Conservation (phyloP, 2,329 filamentous ascomycete genomes). For the Sordariomycetes sp. region DNA sequence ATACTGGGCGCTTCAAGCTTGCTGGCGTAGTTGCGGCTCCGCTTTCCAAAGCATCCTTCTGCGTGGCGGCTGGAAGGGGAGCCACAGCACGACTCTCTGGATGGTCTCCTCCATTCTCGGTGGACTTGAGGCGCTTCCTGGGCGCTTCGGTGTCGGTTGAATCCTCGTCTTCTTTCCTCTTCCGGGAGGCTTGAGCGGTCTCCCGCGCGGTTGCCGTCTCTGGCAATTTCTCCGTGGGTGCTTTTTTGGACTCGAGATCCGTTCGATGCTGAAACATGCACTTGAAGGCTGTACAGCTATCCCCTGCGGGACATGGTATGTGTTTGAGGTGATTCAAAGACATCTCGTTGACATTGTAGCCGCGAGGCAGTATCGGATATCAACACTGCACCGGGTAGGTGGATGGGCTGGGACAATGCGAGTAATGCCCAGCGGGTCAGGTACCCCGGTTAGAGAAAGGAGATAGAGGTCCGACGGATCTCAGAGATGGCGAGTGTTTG, state of each 20-base stretch:
- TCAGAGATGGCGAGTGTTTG: neutral
- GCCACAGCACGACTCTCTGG: neutral
- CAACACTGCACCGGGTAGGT: neutral
- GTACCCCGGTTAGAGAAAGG: neutral
- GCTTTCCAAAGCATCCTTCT: neutral
- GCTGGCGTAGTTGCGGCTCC: neutral
- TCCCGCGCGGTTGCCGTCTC: neutral
- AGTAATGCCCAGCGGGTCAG: neutral
- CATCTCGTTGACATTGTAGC: constrained; percentile 13
- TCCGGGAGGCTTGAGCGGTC: neutral
- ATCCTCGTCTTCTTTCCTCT: neutral
- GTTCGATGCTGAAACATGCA: constrained; percentile 34
- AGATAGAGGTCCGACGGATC: neutral
- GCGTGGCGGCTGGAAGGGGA: neutral
- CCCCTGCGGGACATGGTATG: constrained; percentile 35
- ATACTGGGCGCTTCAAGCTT: neutral
- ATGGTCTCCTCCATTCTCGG: constrained; percentile 1
- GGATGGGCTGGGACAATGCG: neutral
- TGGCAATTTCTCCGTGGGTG: constrained; percentile 6
- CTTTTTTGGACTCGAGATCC: constrained; percentile 13
- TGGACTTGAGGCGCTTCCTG: constrained; percentile 15
- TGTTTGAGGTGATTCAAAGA: constrained; percentile 23
- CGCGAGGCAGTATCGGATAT: neutral
- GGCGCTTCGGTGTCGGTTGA: neutral
- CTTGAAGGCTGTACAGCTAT: constrained; percentile 31